Conservation (phyloP, 2,329 filamentous ascomycete species). For the Fusarium continuum region DNA sequence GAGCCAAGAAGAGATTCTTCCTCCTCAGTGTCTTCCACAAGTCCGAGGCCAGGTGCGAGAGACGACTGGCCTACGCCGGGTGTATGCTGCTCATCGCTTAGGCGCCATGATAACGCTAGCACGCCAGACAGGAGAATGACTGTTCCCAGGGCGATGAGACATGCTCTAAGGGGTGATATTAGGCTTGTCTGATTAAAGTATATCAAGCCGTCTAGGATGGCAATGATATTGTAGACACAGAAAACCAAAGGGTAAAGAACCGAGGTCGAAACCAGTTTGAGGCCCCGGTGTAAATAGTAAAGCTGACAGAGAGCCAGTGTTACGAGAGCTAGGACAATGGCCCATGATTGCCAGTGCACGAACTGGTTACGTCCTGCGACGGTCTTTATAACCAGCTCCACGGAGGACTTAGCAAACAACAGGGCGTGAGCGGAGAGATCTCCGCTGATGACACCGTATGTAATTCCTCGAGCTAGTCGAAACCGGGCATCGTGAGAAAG, state of each 20-base stretch:
- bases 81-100: slow-evolving; percentile 78
- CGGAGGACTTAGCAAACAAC: slow-evolving; percentile 93
- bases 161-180: slow-evolving; percentile 78
- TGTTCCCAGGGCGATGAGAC: slow-evolving; percentile 86
- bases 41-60: slow-evolving; percentile 82
- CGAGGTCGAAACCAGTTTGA: slow-evolving; percentile 95
- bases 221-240: slow-evolving; percentile 99
- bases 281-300: slow-evolving; percentile 92
- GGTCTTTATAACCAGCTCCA: slow-evolving; percentile 90
- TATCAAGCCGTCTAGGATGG: slow-evolving; percentile 95
- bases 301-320: slow-evolving; percentile 86
- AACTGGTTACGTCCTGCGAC: slow-evolving; percentile 92
- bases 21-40: slow-evolving; percentile 74
- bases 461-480: slow-evolving; percentile 81
- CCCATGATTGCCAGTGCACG: slow-evolving; percentile 93
- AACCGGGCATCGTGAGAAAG: slow-evolving; percentile 71
- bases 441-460: slow-evolving; percentile 89
- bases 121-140: slow-evolving; percentile 87
- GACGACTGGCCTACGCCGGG: slow-evolving; percentile 71
- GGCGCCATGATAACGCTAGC: slow-evolving; percentile 89
- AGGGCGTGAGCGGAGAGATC: slow-evolving; percentile 94
- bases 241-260: slow-evolving; percentile 97
- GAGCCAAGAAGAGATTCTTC: slow-evolving; percentile 64
- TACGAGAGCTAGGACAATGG: slow-evolving; percentile 84
- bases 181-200: slow-evolving; percentile 92